phyloP scores from a whole-genome alignment of 164 flowering plant species.

The Magnolia kwangsiensis region DNA sequence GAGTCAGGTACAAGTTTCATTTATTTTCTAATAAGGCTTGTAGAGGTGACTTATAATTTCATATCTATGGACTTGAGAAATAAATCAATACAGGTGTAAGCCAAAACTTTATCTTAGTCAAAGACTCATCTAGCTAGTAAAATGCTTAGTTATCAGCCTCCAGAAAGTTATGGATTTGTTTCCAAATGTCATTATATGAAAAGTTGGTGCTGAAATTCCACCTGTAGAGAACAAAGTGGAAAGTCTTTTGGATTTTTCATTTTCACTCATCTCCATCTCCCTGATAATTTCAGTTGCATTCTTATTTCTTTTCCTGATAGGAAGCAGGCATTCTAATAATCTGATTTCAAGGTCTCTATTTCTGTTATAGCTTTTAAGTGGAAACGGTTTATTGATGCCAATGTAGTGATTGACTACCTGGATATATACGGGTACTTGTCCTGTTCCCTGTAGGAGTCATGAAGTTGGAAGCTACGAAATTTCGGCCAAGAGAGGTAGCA shows the following conservation, averaged over 20 bases:
- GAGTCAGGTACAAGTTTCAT: constrained; percentile 69
- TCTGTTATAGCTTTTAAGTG: background rate
- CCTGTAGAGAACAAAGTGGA: too few species aligned
- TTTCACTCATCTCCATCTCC: background rate
- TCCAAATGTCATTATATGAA: too few species aligned
- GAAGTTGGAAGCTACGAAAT: constrained; percentile 93
- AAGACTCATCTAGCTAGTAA: background rate
- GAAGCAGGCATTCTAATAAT: background rate
- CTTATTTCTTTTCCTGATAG: background rate
- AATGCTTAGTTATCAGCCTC: background rate
- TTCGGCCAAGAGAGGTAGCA: constrained; percentile 93
- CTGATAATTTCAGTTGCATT: background rate
- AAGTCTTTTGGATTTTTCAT: background rate
- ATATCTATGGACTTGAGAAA: background rate
- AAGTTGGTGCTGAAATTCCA: too few species aligned
- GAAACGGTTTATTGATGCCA: background rate
- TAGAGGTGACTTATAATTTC: background rate
- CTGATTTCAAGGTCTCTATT: background rate
- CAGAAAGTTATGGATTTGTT: background rate
- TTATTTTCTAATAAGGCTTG: background rate
- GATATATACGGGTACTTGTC: background rate
- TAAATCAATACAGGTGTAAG: background rate
- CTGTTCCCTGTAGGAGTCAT: constrained; percentile 59
- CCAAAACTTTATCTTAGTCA: background rate
- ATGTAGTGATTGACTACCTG: background rate